Conservation (phyloP, 192 early-diverging fungal species). For the Entrophospora sp. region DNA sequence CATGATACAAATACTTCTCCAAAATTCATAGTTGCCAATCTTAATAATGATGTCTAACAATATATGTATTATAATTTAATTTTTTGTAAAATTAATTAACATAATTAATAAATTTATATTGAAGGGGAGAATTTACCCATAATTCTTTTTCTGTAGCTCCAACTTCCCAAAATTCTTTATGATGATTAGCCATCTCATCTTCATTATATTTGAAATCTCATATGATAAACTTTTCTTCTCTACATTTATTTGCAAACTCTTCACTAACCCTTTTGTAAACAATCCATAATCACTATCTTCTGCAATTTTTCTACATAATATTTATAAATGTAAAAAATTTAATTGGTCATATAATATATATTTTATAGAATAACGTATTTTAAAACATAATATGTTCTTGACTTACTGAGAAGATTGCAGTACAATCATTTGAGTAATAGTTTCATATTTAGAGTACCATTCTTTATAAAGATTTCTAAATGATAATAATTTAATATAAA, state of each 20-base stretch:
- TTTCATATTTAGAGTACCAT: conserved; percentile 85
- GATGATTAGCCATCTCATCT: conserved; percentile 65
- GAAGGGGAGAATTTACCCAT: conserved; percentile 27
- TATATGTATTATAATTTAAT: too few species aligned
- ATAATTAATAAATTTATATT: background rate
- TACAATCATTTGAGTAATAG: conserved; percentile 88
- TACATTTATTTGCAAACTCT: conserved; percentile 82
- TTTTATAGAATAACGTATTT: background rate
- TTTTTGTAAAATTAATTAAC: too few species aligned
- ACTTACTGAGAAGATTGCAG: conserved; percentile 83
- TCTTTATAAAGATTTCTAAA: conserved; percentile 60
- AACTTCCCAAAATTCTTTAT: conserved; percentile 60
- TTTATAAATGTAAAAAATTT: too few species aligned
- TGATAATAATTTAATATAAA: too few species aligned
- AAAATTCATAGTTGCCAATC: conserved; percentile 90
- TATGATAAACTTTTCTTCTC: conserved; percentile 89
- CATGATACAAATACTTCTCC: conserved; percentile 87
- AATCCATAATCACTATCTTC: conserved; percentile 95
- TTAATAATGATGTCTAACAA: conserved; percentile 62
- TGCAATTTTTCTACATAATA: conserved; percentile 62
- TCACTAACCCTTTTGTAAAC: conserved; percentile 78
- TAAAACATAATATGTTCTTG: background rate
- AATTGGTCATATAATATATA: too few species aligned
- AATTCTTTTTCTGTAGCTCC: conserved; percentile 54
- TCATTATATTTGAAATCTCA: conserved; percentile 94